A percentile compares a stretch with the other conserved stretches of the same genome.
These are phyloP conservation scores for Calonectria hongkongensis DNA, from an alignment of 2,329 filamentous ascomycete genomes.

Conservation along the genomic window DNA sequence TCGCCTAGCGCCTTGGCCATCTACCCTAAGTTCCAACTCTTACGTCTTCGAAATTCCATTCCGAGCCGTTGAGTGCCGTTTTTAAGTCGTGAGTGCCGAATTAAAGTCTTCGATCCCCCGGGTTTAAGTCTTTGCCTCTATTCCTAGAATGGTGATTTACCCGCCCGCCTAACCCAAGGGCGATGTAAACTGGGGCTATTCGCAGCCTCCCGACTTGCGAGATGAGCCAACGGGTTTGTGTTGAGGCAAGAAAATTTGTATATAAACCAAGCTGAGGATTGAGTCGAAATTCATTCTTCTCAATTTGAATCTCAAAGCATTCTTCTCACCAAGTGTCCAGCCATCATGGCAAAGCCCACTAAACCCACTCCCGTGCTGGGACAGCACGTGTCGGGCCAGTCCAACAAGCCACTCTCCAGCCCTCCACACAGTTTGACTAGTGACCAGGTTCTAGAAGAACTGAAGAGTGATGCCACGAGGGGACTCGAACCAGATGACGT, in stretches of 20 bases:
- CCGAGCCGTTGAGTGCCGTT: slow-evolving; percentile 13
- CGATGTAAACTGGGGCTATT: slow-evolving; percentile 1
- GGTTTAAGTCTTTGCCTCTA: slow-evolving; percentile 26
- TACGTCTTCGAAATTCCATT: slow-evolving; percentile 26
- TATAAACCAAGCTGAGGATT: neutral
- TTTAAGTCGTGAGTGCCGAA: neutral
- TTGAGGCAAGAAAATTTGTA: slow-evolving; percentile 1
- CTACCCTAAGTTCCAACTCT: slow-evolving; percentile 8
- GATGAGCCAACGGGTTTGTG: neutral
- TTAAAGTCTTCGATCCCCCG: slow-evolving; percentile 9
- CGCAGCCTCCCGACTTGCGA: neutral
- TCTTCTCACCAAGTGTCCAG: slow-evolving; percentile 56
- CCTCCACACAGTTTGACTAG: slow-evolving; percentile 74
- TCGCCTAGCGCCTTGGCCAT: slow-evolving; percentile 16
- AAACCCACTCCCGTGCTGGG: slow-evolving; percentile 36
- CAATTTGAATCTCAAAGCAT: neutral
- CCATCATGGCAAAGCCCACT: slow-evolving; percentile 67
- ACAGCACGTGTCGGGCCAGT: slow-evolving; percentile 56
- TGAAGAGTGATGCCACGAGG: slow-evolving; percentile 70
- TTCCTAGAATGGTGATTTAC: slow-evolving; percentile 12
- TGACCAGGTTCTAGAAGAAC: slow-evolving; percentile 69
- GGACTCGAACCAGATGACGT: slow-evolving; percentile 73
- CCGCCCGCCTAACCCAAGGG: neutral
- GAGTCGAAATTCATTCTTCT: neutral
- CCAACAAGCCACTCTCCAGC: slow-evolving; percentile 64